Conservation (phyloP, 345 rosid species). For the Eucalyptus brandiana region DNA sequence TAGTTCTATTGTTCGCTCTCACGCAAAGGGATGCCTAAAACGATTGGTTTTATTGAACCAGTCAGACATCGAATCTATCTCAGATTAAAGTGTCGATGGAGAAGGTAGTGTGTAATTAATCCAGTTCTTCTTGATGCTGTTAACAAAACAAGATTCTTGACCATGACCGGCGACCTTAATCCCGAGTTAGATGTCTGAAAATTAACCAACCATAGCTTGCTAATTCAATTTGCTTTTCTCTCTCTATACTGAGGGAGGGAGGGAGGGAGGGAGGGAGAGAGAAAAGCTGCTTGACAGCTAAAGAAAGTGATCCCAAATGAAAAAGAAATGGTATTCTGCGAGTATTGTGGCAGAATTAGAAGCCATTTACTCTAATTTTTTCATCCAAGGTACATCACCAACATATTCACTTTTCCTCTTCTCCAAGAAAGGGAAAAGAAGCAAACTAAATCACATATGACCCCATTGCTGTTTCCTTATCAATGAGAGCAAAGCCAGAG, state of each 20-base stretch:
- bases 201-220: not conserved
- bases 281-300: not conserved
- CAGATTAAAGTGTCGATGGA: not conserved
- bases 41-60: not conserved
- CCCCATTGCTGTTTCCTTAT: not conserved
- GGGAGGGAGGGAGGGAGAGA: not conserved
- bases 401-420: not conserved
- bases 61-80: not conserved
- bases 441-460: not conserved
- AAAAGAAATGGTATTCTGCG: not conserved
- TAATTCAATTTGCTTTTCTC: not conserved
- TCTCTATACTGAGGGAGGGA: not conserved
- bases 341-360: not conserved
- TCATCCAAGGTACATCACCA: not conserved
- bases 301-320: not conserved
- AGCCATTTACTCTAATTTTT: not conserved
- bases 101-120: not conserved
- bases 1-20: not conserved
- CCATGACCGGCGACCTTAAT: not conserved
- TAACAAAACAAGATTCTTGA: not conserved
- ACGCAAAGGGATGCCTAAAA: not conserved
- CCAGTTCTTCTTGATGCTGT: not conserved
- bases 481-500: constrained; percentile 44
- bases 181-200: not conserved
- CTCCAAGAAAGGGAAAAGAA: not conserved